Base-by-base conservation (phyloP, 2,329 filamentous ascomycete genomes). In the Aspergillus felis region DNA sequence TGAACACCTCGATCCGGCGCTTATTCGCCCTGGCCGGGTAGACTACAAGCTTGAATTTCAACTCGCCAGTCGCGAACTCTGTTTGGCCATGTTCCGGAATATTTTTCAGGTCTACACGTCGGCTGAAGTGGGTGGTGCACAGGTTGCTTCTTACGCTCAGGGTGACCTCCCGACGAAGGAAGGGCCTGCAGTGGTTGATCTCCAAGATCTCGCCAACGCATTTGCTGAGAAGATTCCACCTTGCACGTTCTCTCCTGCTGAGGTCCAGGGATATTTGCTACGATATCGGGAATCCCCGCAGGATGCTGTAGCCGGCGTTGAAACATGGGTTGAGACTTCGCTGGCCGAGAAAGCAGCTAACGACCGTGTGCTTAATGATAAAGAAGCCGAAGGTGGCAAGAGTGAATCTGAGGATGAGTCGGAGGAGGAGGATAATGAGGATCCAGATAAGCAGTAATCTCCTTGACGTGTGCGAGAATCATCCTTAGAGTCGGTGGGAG, bases 1-100 rank as follows among this genome's bases (percentile, higher is more conserved):
- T 3, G 86, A 92, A 65, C 80, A 83, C 14, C 83, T 93, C 0
- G 89, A 92, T 68, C 82, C 86, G 27, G 89, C 89, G 0, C 81
- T 93, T 6, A 85, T 91, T 47, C 81, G 90, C 0, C 89, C 90
- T 0, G 90, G 89, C 1, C 80, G 88, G 1, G 86, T 93, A 2
- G 89, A 92, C 62, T 76, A 88, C 29, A 84, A 88, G 63, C 83
- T 92, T 0, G 78, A 76, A 5, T 90, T 92, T 38, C 32, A 17
- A 12, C 32, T 38, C 14, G 32, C 32, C 14, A 38, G 32, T 38
- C 32, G 32, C 6, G 32, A 35, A 6, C 32, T 38, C 14, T 38
- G 14, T 17, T 14, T 14, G 5, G 14, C 32, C 14, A 38, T 38
- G 32, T 38, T 38, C 17, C 32, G 32, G 14, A 17, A 38, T n/a